Evolutionary conservation across 2,329 filamentous ascomycete genomes (phyloP).

Genomic region (Trichoderma endophyticum): DNA sequence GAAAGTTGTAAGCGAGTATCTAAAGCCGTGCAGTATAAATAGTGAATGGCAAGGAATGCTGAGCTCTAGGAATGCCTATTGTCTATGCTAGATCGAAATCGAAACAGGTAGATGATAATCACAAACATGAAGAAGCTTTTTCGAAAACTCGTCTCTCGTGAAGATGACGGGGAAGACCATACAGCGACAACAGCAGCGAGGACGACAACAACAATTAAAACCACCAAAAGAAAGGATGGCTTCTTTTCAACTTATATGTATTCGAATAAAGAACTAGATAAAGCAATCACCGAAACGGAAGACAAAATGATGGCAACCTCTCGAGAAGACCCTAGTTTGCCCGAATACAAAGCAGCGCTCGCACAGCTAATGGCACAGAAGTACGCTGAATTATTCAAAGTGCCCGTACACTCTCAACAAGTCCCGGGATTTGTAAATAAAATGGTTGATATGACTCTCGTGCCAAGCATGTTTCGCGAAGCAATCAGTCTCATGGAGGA

Average conservation of each 20-base stretch:
- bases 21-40: too few relatives aligned
- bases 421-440: not conserved
- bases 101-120: too few relatives aligned
- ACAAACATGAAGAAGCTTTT: too few relatives aligned
- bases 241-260: not conserved
- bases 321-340: not conserved
- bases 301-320: not conserved
- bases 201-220: too few relatives aligned
- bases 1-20: too few relatives aligned
- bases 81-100: too few relatives aligned
- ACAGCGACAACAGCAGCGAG: too few relatives aligned
- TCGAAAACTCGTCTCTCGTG: too few relatives aligned
- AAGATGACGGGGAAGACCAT: too few relatives aligned
- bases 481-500: not conserved
- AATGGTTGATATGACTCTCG: not conserved
- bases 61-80: too few relatives aligned
- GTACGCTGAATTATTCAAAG: too few relatives aligned
- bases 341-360: not conserved
- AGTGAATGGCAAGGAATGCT: too few relatives aligned
- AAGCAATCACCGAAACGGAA: not conserved
- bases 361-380: not conserved
- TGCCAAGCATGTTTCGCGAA: not conserved
- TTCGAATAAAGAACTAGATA: not conserved
- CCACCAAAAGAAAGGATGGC: not conserved
- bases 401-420: not conserved